phyloP scores from a whole-genome alignment of 2,329 filamentous ascomycete species.

The Phoma sp. region DNA sequence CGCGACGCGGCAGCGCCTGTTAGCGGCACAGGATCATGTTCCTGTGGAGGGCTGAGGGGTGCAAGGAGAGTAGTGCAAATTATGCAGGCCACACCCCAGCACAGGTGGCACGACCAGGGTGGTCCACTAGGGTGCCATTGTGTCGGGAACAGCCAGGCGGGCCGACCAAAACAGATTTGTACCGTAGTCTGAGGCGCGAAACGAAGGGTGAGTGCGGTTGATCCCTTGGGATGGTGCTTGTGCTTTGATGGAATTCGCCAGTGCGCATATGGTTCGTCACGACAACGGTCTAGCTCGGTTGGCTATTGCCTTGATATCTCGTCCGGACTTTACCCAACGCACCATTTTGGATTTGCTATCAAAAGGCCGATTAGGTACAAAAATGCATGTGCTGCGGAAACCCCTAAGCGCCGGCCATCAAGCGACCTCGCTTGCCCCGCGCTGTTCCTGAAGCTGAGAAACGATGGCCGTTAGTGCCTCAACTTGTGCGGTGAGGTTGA shows the following conservation, averaged over 20 bases:
- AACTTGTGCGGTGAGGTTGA: conserved; percentile 48
- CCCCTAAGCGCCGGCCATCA: conserved; percentile 47
- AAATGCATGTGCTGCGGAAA: conserved; percentile 24
- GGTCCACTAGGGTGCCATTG: conserved; percentile 26
- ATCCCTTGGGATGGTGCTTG: conserved; percentile 12
- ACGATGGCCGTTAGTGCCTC: conserved; percentile 49
- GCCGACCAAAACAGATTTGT: conserved; percentile 42
- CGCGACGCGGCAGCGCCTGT: conserved; percentile 46
- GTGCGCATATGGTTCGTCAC: conserved; percentile 3
- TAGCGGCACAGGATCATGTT: conserved; percentile 41
- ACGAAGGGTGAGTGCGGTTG: conserved; percentile 28
- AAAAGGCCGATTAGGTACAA: background rate
- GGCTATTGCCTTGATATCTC: background rate
- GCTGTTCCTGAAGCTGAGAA: conserved; percentile 45
- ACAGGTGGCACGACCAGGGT: conserved; percentile 24
- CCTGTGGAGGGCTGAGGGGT: conserved; percentile 32
- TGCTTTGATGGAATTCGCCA: conserved; percentile 9
- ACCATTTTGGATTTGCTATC: conserved; percentile 5
- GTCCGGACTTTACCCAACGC: background rate
- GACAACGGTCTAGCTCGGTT: background rate
- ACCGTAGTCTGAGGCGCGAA: conserved; percentile 37
- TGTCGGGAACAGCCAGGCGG: conserved; percentile 43
- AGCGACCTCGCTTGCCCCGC: conserved; percentile 39
- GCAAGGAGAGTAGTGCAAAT: conserved; percentile 22
- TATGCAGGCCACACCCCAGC: conserved; percentile 23